Conservation (phyloP, 1,284 basidiomycete genomes). For the Clitocybe nebularis region DNA sequence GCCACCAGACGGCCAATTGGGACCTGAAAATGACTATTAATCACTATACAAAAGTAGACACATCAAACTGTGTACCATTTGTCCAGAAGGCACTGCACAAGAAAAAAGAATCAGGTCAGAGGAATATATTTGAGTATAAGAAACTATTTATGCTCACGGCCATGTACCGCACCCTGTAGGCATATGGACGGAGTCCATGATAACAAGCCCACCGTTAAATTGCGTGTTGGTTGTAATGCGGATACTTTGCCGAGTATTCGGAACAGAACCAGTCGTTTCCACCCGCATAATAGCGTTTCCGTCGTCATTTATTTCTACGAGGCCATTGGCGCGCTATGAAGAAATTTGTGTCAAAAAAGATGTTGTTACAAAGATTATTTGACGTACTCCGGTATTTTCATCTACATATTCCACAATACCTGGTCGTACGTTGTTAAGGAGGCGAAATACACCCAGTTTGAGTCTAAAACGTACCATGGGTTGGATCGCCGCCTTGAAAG, state of each 20-base stretch:
- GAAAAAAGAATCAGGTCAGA: slow-evolving; percentile 5
- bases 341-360: slow-evolving; percentile 7
- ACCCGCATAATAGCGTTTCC: slow-evolving; percentile 81
- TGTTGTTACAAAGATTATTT: too few relatives aligned
- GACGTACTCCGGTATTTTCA: slow-evolving; percentile 52
- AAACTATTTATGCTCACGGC: slow-evolving; percentile 68
- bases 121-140: slow-evolving; percentile 1
- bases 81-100: slow-evolving; percentile 43
- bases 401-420: slow-evolving; percentile 53
- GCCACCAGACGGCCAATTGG: slow-evolving; percentile 70
- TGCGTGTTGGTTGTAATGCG: slow-evolving; percentile 66
- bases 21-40: slow-evolving; percentile 31
- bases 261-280: slow-evolving; percentile 72
- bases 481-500: slow-evolving; percentile 71
- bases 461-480: slow-evolving; percentile 56
- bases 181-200: slow-evolving; percentile 88
- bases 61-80: slow-evolving; percentile 25
- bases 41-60: slow-evolving; percentile 2
- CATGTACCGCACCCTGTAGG: slow-evolving; percentile 87
- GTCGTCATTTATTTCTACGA: slow-evolving; percentile 57
- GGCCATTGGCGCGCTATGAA: slow-evolving; percentile 41
- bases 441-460: not conserved
- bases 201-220: slow-evolving; percentile 67
- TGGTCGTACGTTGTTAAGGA: slow-evolving; percentile 18
- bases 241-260: slow-evolving; percentile 65